Base-by-base conservation (phyloP, 352 stramenopile genomes). In the Halophytophthora batemanensis region DNA sequence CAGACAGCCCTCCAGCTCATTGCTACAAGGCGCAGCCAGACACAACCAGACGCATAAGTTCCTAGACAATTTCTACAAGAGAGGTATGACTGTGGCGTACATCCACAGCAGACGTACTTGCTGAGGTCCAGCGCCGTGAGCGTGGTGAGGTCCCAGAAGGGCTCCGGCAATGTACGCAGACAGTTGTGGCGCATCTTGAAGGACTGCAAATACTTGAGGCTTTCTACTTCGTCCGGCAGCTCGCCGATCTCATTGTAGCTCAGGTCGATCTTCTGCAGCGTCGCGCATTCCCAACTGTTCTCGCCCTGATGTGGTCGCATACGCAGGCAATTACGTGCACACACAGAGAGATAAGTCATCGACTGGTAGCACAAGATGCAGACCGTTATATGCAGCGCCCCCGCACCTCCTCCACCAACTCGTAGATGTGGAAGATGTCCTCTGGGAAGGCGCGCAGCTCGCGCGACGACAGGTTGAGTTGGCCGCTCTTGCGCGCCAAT, bases 151-250 rank as follows among this genome's bases (percentile, higher is more conserved):
- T 66, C 64, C 59, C 81, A 93, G 15, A 93, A 61, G 4, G 59
- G 50, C n/a, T 76, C 33, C 11, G 82, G 82, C 3, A 93, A 17
- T 38, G 69, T 35, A 0, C 31, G 51, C 12, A 93, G 61, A 33
- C 73, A 56, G 33, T 93, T 93, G 55, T 93, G 82, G 13, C 77
- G 77, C 45, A 93, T 74, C 55, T 90, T 90, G 55, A 90, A 71
- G 25, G 59, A 86, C 21, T 61, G 52, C 18, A 93, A 54, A 49
- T 71, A 61, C 31, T 65, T 69, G 28, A 93, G 50, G 42, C 61
- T 60, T 22, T 59, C 58, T 45, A 93, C 71, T 45, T 83, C 51
- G 18, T 18, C 49, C 15, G 78, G 77, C 14, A 93, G 49, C 45
- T 65, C 58, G 13, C 51, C 29, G 54, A 93, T 90, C 17, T 88